Conservation (phyloP, 345 rosid species). For the Bretschneidera sinensis region DNA sequence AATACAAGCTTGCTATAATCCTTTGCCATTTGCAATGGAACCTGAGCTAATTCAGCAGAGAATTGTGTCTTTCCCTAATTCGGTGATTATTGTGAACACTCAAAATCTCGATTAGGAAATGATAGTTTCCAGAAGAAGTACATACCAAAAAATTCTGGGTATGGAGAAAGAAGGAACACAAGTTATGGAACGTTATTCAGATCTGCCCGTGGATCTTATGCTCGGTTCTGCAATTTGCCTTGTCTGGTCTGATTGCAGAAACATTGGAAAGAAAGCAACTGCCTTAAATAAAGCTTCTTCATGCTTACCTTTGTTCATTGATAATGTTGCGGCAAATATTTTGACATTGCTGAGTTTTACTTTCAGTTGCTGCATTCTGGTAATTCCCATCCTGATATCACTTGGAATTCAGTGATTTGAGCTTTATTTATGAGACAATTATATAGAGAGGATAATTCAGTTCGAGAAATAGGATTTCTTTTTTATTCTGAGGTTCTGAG, state of each 20-base stretch:
- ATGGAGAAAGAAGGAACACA: constrained; percentile 80
- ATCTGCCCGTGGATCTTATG: constrained; percentile 74
- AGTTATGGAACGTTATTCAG: constrained; percentile 81
- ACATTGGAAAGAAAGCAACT: constrained; percentile 48
- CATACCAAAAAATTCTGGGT: constrained; percentile 76
- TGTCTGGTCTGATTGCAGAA: constrained; percentile 73
- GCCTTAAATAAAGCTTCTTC: constrained; percentile 54
- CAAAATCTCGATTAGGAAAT: constrained; percentile 69
- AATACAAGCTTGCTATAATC: constrained; percentile 32
- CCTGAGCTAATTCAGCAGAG: constrained; percentile 29
- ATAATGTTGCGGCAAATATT: constrained; percentile 57
- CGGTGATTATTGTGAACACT: constrained; percentile 66
- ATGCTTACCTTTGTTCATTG: constrained; percentile 43
- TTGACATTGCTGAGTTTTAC: constrained; percentile 53
- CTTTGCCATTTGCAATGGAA: constrained; percentile 30
- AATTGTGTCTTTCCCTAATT: constrained; percentile 30
- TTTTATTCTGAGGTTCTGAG: no score
- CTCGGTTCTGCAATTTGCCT: constrained; percentile 66
- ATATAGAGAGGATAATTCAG: no score
- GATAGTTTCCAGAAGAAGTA: constrained; percentile 81
- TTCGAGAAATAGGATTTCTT: no score
- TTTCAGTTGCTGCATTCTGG: constrained; percentile 68
- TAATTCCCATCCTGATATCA: constrained; percentile 24
- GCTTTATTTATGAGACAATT: no score
- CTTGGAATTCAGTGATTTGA: no score